Percentiles rank a stretch among this genome's conserved stretches.
Conservation (phyloP, 164 flowering plant genomes). For the Vitis riparia region DNA sequence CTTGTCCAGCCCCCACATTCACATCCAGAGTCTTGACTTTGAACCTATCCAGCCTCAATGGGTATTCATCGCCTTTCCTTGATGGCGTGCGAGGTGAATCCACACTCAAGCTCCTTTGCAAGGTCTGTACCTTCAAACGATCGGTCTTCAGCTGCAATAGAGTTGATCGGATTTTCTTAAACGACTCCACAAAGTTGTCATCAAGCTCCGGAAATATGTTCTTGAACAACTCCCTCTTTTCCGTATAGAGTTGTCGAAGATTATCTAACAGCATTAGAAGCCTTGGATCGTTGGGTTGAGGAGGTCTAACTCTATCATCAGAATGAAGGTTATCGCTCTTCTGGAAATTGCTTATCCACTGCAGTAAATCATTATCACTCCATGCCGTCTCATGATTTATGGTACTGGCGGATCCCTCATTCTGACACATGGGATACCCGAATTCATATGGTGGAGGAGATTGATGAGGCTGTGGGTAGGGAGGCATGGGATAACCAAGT, state of each 20-base stretch:
- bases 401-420: no score
- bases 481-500: no score
- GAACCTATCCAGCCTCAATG: conserved; percentile 15
- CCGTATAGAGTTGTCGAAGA: conserved; percentile 11
- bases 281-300: conserved; percentile 16
- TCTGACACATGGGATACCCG: no score
- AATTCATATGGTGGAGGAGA: no score
- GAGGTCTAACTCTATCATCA: no score
- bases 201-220: conserved; percentile 15
- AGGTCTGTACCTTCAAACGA: not conserved
- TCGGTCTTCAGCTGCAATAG: not conserved
- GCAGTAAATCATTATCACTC: no score
- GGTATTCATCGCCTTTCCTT: not conserved
- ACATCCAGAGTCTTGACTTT: conserved; percentile 23
- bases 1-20: not conserved
- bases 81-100: conserved; percentile 9
- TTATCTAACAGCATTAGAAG: conserved; percentile 15
- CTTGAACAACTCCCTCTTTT: conserved; percentile 20
- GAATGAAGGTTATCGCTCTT: no score
- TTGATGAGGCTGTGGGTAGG: no score
- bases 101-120: conserved; percentile 29
- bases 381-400: no score
- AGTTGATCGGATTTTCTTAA: conserved; percentile 8
- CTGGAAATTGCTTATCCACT: no score
- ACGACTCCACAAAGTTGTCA: conserved; percentile 6